Base-by-base conservation (phyloP, 805 yeast species). In the Tetrapisispora iriomotensis region DNA sequence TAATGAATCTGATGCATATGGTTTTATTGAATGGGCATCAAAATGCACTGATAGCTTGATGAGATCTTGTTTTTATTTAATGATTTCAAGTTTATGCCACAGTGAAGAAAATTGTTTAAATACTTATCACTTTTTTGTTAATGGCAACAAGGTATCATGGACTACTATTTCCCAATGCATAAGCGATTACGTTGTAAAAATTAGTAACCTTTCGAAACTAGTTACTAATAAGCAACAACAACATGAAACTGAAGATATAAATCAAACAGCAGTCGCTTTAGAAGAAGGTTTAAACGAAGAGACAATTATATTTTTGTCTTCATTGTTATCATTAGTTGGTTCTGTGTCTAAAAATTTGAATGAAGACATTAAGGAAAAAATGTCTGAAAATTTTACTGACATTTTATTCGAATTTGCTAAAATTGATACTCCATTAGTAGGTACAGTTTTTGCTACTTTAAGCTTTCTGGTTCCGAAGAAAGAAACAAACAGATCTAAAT, bases 1-100 rank as follows among this genome's bases (percentile, higher is more conserved):
- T 45, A 65, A 72, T 15, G 77, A 72, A 38, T 72, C 80, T 12
- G 77, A 78, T 41, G 66, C 85, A 2, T 70, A 75, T 51, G 96
- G 95, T 0, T 88, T 92, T 47, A 66, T 90, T 29, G 75, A 74
- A 40, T 92, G 97, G 97, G 94, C 94, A 0, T 68, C 92, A 2
- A 77, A 75, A 43, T 78, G 83, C 50, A 86, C 79, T 44, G 85
- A 85, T 13, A 79, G 90, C 8, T 66, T 86, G 36, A 84, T 87
- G 65, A 74, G 85, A 37, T 82, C 97, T 0, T 74, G 94, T 0
- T 86, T 80, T 51, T 77, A 88, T 46, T 68, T 85, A 41, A 72
- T 90, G 70, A 65, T 90, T 41, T 78, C 94, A 2, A 79, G 92
- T 6, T 65, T 90, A 29, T 70, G 92, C 0, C 67, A 71, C 15